Base-by-base conservation (phyloP, 768 basidiomycete genomes). In the Nidularia sp. region DNA sequence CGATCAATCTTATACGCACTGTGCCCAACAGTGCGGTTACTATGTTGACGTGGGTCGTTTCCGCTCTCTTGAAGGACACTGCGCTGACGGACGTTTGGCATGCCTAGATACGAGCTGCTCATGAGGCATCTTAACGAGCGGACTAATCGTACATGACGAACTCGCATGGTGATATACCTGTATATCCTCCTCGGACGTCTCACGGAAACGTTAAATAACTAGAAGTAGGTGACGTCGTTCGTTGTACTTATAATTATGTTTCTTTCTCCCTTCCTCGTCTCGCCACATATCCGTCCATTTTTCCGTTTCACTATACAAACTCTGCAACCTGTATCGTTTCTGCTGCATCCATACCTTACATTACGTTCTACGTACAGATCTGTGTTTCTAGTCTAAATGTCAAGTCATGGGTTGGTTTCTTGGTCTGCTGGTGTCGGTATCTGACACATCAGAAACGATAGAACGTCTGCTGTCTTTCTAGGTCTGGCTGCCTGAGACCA, bases 1-100 rank as follows among this genome's bases (percentile, higher is more conserved):
- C 89, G n/a, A 84, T 98, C 57, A 98, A 98, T 70, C 79, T 99
- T 25, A 69, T 98, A 48, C 77, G 96, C 53, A 99, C 97, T 6
- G 96, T 98, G 56, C 97, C 97, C 12, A 94, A 93, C 66, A 93
- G 90, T 60, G 94, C 93, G 3, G 89, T 98, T 57, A 99, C 97
- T 36, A 88, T 99, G 81, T 69, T 98, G 65, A 93, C 91, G 88
- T 95, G 76, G 62, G 74, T 73, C 0, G 4, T n/a, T 42, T 42
- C 5, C 5, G 25, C 50, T 46, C 33, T 39, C 50, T 34, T 50
- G 12, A 4, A 42, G 3, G 39, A 46, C 33, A 10, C 22, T 31
- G 15, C 18, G 34, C 47, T 34, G 18, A 31, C 45, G 39, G 29
- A 22, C 47, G 51, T 48, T n/a, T 47, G 22, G 13, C 50, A 22